phyloP scores from a whole-genome alignment of 352 stramenopile genomes.

The Pythium aquatile region DNA sequence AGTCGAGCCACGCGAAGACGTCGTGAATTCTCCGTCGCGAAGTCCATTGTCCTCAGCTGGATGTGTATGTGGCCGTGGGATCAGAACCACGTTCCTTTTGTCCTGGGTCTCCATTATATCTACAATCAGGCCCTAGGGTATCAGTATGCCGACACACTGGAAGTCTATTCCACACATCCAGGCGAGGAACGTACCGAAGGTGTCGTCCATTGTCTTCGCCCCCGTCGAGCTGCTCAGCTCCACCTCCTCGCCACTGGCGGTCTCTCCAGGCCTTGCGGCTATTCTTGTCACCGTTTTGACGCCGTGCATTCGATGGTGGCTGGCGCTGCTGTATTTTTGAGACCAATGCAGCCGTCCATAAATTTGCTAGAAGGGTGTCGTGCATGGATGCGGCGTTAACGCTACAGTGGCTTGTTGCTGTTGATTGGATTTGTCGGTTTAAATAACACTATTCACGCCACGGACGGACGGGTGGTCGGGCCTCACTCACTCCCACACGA shows the following conservation, averaged over 20 bases:
- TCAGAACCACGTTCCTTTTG: not conserved
- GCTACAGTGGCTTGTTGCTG: not conserved
- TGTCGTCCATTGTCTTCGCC: not conserved
- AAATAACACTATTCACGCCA: conserved; percentile 27
- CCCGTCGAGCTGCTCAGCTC: not conserved
- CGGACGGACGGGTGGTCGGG: not conserved
- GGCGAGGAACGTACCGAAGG: not conserved
- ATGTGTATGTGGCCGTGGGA: not conserved
- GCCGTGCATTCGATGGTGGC: not conserved
- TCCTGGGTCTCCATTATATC: not conserved
- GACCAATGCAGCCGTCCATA: not conserved
- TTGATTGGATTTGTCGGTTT: conserved; percentile 14
- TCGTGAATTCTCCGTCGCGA: not conserved
- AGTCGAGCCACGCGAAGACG: not conserved
- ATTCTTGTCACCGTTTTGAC: conserved; percentile 5
- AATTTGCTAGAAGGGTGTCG: not conserved
- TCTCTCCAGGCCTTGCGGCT: not conserved
- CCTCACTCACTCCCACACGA: conserved; percentile 13
- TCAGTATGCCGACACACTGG: not conserved
- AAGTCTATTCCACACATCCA: not conserved
- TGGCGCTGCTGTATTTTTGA: conserved; percentile 3
- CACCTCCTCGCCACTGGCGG: not conserved
- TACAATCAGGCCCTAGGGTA: not conserved
- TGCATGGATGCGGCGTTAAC: not conserved
- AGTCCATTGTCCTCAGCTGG: not conserved